These are phyloP conservation scores for Globisporangium nodosum DNA, from an alignment of 352 stramenopile species.

Conservation along the genomic window DNA sequence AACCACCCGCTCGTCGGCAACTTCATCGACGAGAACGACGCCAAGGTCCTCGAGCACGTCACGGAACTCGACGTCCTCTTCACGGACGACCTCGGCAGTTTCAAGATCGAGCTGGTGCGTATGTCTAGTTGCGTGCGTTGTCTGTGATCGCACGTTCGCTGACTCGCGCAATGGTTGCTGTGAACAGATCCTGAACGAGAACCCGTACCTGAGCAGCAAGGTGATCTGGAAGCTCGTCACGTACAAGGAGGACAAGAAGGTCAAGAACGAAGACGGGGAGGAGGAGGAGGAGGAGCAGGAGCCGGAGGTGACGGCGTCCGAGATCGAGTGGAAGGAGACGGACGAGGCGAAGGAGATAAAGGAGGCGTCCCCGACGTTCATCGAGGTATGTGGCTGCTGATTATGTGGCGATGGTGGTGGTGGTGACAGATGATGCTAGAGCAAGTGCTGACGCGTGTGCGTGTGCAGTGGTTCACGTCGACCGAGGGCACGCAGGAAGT, in stretches of 20 bases:
- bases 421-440: neutral
- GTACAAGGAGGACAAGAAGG: constrained; percentile 36
- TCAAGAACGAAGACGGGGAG: neutral
- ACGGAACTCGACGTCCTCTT: constrained; percentile 60
- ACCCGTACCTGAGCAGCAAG: constrained; percentile 48
- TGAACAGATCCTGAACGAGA: constrained; percentile 56
- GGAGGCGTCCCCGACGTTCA: constrained; percentile 37
- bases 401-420: neutral
- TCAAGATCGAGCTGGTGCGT: constrained; percentile 67
- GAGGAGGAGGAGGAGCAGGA: constrained; percentile 56
- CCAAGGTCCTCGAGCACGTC: constrained; percentile 44
- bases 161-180: neutral
- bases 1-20: constrained; percentile 65
- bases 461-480: constrained; percentile 46
- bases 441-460: constrained; percentile 1
- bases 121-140: neutral
- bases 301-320: constrained; percentile 39
- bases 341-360: constrained; percentile 43
- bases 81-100: constrained; percentile 55
- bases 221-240: constrained; percentile 68
- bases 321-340: constrained; percentile 58
- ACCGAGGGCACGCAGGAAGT: constrained; percentile 52
- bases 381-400: constrained; percentile 26
- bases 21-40: constrained; percentile 42
- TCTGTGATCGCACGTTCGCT: neutral